Conservation (phyloP, 2,329 filamentous ascomycete genomes). For the Cryphonectria parasitica region DNA sequence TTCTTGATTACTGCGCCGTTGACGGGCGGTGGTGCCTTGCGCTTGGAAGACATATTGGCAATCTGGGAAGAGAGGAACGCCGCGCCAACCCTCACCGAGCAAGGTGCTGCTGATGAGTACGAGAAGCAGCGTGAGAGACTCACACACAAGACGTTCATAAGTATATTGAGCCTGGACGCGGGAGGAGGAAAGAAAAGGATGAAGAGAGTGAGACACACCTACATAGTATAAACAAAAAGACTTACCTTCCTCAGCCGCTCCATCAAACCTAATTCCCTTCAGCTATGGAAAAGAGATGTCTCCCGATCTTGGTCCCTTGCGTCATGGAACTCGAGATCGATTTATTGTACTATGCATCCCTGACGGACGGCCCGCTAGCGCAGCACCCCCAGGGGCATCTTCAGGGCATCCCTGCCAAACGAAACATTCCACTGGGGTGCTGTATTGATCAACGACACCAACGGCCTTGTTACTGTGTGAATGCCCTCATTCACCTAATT, state of each 20-base stretch:
- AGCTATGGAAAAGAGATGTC: neutral
- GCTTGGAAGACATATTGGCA: conserved; percentile 30
- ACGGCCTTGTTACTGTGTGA: no score
- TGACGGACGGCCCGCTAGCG: conserved; percentile 12
- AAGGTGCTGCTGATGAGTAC: neutral
- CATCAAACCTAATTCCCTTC: neutral
- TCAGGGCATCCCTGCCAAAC: neutral
- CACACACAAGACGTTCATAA: conserved; percentile 10
- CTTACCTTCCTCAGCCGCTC: neutral
- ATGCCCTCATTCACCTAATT: no score
- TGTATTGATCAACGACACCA: no score
- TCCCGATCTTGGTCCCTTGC: conserved; percentile 21
- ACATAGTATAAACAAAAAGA: neutral
- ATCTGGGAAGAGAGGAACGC: neutral
- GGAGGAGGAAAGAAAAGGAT: neutral
- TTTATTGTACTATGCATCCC: conserved; percentile 10
- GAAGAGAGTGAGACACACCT: neutral
- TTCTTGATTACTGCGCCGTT: conserved; percentile 22
- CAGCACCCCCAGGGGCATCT: no score
- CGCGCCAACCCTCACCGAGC: no score
- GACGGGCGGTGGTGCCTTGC: conserved; percentile 19
- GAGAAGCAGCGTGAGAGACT: neutral
- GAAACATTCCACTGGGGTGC: neutral
- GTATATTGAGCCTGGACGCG: neutral
- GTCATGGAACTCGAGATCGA: conserved; percentile 27